phyloP scores from a whole-genome alignment of 176 grass and related monocot species.

The Elaeis guineensis region DNA sequence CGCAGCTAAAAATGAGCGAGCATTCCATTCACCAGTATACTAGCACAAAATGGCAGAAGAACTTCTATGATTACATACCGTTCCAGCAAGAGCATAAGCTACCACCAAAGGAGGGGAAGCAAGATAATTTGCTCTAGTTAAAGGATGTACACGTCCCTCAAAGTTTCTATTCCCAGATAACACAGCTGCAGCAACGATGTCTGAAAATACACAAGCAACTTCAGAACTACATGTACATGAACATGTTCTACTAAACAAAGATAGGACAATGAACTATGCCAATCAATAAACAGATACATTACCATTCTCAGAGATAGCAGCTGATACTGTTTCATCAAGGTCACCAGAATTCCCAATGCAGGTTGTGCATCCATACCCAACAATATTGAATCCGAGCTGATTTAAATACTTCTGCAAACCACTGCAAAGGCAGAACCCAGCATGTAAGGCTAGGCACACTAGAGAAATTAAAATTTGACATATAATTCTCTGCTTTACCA shows the following conservation, averaged over 20 bases:
- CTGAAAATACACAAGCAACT: constrained; percentile 18
- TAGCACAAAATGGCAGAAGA: too few species aligned
- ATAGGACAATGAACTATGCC: background rate
- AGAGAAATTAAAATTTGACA: background rate
- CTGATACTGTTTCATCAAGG: constrained; percentile 68
- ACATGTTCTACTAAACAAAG: background rate
- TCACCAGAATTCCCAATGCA: constrained; percentile 96
- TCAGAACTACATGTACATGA: background rate
- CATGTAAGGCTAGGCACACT: background rate
- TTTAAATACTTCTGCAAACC: constrained; percentile 82
- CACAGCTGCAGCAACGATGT: constrained; percentile 91
- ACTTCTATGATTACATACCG: constrained; percentile 29
- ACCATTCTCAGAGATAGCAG: constrained; percentile 83
- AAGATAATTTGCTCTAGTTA: constrained; percentile 85
- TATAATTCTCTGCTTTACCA: background rate
- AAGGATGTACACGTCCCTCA: constrained; percentile 82
- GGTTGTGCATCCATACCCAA: constrained; percentile 91
- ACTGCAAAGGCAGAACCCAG: constrained; percentile 15
- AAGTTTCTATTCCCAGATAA: constrained; percentile 87
- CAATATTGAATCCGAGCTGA: constrained; percentile 80
- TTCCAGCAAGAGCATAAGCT: constrained; percentile 89
- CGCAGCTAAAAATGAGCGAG: too few species aligned
- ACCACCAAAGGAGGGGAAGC: constrained; percentile 86
- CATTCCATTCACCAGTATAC: too few species aligned
- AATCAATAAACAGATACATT: constrained; percentile 5